phyloP scores from a whole-genome alignment of 148 eudicot species.

The Cornus suecica region DNA sequence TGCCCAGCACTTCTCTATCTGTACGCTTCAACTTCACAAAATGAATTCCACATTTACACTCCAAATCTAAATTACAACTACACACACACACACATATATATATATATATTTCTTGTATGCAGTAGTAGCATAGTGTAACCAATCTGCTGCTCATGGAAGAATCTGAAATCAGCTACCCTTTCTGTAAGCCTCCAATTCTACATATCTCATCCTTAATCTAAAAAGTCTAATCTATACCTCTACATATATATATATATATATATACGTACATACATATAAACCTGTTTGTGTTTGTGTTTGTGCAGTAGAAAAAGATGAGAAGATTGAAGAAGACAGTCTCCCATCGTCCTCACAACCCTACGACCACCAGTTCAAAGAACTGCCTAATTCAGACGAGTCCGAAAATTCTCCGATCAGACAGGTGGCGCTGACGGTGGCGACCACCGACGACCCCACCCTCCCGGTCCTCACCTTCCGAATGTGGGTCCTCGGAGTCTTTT shows the following conservation, averaged over 20 bases:
- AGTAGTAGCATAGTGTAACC: no score
- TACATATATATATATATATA: neutral
- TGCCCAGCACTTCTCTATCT: no score
- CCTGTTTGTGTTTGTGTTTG: neutral
- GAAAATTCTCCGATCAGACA: constrained; percentile 82
- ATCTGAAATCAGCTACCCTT: constrained; percentile 29
- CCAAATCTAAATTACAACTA: no score
- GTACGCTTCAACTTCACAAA: no score
- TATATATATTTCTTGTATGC: no score
- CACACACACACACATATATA: no score
- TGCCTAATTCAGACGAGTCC: constrained; percentile 3
- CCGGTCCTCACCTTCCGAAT: constrained; percentile 90
- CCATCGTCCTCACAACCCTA: constrained; percentile 13
- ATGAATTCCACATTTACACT: no score
- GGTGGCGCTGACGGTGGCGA: constrained; percentile 85
- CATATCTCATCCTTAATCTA: neutral
- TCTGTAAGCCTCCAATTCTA: constrained; percentile 24
- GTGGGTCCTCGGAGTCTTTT: constrained; percentile 80
- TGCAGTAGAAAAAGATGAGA: constrained; percentile 23
- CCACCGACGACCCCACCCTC: constrained; percentile 62
- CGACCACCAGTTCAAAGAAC: neutral
- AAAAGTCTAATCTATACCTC: no score
- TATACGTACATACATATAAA: neutral
- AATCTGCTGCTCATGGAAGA: no score
- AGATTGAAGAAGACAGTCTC: neutral